These are phyloP conservation scores for Orbilia javanica DNA, from an alignment of 2,329 filamentous ascomycete genomes.

Conservation along the genomic window DNA sequence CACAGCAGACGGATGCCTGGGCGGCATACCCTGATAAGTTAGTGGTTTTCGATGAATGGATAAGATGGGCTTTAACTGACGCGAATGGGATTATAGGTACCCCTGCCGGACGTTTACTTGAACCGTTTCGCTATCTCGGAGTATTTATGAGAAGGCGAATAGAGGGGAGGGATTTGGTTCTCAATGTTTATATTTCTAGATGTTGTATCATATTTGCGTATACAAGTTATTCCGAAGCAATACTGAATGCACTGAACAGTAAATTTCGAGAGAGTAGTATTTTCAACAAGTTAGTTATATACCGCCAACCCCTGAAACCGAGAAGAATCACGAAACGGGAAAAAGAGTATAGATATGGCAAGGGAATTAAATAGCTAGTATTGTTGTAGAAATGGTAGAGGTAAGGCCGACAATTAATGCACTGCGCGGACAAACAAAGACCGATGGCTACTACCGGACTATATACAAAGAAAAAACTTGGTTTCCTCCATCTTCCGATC, in stretches of 20 bases:
- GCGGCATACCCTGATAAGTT: conserved; percentile 79
- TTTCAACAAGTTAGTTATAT: not conserved
- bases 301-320: not conserved
- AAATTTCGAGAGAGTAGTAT: not conserved
- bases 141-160: not conserved
- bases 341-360: not conserved
- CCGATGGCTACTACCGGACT: conserved; percentile 11
- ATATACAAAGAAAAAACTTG: conserved; percentile 33
- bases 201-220: conserved; percentile 27
- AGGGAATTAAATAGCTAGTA: conserved; percentile 36
- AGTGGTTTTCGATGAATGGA: conserved; percentile 65
- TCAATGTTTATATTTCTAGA: conserved; percentile 17
- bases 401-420: conserved; percentile 31
- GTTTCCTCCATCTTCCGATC: conserved; percentile 18
- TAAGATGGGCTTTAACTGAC: conserved; percentile 62
- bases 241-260: not conserved
- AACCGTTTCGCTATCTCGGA: not conserved
- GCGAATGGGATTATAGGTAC: conserved; percentile 68
- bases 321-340: not conserved
- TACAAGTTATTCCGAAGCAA: not conserved
- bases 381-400: conserved; percentile 30
- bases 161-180: not conserved
- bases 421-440: conserved; percentile 22
- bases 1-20: conserved; percentile 71
- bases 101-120: conserved; percentile 69